Evolutionary conservation across 257 asterid genomes (phyloP), one percentile per base, ranked within the genome.

Genomic region (Misopates orontium): DNA sequence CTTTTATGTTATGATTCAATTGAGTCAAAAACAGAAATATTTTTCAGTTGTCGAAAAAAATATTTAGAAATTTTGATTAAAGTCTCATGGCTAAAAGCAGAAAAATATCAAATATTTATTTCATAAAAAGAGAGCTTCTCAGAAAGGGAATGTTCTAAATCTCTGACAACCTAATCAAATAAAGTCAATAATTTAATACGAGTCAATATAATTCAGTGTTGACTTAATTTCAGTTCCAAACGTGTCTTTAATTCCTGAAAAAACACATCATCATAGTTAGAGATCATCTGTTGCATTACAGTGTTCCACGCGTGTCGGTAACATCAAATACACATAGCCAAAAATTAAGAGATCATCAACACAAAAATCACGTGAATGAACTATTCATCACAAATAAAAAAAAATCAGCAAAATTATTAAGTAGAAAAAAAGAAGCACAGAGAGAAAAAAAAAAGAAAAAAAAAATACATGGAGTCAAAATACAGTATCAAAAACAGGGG

Each of bases 291-390:
- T 21, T 36, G 50, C 36, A 28, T 66, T 22, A 40, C 18, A 49
- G n/a, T 44, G 63, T 22, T 2, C 52, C 64, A 62, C 70, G 65
- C 65, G 53, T 62, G 65, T 71, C 70, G 41, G 51, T 28, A 17
- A 18, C 20, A 25, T 4, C 20, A 45, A 17, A 7, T 5, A 47
- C 1, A 10, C 55, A 49, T 49, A 4, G 21, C 10, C 53, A n/a
- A 16, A 49, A n/a, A 49, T 49, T 18, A 49, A 49, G 12, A 56
- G 4, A 56, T 54, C 42, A 25, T 11, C 13, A 24, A 44, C 41
- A 25, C 36, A 18, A 12, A 67, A 68, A 68, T 58, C 20, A 36
- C 47, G 19, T 36, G 18, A 48, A 10, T 28, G 36, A 2, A 28
- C 36, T 28, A 28, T 28, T 28, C 36, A 28, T 7, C 36, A 28